Percentiles rank a stretch among this genome's conserved stretches.
phyloP scores from a whole-genome alignment of 257 asterid genomes.

The Perilla frutescens region DNA sequence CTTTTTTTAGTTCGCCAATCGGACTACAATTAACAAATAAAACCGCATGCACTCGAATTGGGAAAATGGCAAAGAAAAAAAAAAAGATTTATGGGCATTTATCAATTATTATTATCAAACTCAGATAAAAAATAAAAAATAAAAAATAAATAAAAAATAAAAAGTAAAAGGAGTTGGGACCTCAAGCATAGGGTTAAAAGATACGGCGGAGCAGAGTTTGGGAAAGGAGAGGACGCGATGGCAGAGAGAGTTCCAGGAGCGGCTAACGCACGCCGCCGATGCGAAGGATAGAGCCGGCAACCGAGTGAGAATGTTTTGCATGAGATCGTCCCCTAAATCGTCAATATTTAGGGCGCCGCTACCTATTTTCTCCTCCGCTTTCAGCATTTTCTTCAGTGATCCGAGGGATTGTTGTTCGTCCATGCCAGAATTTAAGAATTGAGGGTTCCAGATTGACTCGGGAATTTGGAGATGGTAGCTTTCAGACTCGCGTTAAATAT shows the following conservation, averaged over 20 bases:
- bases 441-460: not conserved
- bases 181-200: constrained; percentile 61
- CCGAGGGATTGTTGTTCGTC: constrained; percentile 34
- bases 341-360: constrained; percentile 38
- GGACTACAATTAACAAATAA: constrained; percentile 9
- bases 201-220: constrained; percentile 68
- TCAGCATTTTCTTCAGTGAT: constrained; percentile 38
- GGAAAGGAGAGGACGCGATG: constrained; percentile 65
- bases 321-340: constrained; percentile 61
- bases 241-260: constrained; percentile 73
- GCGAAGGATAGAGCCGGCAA: constrained; percentile 76
- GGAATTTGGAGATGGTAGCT: not conserved
- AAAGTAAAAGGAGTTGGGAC: constrained; percentile 33
- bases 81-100: not conserved
- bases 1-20: not conserved
- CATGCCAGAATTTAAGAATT: constrained; percentile 24
- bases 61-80: not conserved
- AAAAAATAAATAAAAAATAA: not conserved
- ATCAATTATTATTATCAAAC: not conserved
- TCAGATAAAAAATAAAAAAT: not conserved
- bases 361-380: constrained; percentile 25
- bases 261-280: constrained; percentile 81
- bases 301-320: constrained; percentile 59
- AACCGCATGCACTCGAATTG: not conserved
- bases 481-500: not conserved